Evolutionary conservation across 768 basidiomycete species (phyloP).

Genomic region (Tubosaeta sp.): DNA sequence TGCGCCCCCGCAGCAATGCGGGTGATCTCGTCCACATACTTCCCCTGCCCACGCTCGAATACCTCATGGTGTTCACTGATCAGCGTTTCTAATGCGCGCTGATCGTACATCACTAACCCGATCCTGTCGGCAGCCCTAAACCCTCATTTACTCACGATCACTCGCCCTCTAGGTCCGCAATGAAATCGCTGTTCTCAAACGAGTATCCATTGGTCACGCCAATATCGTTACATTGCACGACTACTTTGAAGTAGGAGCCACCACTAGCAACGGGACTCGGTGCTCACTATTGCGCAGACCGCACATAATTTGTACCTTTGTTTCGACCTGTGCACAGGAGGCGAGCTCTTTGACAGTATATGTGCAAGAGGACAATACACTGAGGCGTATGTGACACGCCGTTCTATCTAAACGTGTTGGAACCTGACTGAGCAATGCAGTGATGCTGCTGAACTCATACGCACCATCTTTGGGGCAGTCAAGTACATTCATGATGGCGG

Average conservation of each 20-base stretch:
- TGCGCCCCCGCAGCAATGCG: slow-evolving; percentile 3
- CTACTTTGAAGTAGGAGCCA: slow-evolving; percentile 77
- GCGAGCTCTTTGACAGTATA: slow-evolving; percentile 98
- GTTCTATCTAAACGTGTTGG: background rate
- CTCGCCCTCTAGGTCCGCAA: slow-evolving; percentile 73
- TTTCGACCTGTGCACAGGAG: slow-evolving; percentile 95
- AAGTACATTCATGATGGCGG: slow-evolving; percentile 88
- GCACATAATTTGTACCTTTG: slow-evolving; percentile 90
- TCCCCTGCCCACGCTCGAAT: slow-evolving; percentile 1
- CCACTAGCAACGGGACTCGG: background rate
- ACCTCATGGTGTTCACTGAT: slow-evolving; percentile 8
- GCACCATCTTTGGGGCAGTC: slow-evolving; percentile 83
- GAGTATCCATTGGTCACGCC: slow-evolving; percentile 81
- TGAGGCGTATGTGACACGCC: slow-evolving; percentile 63
- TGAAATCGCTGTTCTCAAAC: slow-evolving; percentile 93
- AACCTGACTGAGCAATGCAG: slow-evolving; percentile 40
- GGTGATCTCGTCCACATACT: background rate
- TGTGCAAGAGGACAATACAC: slow-evolving; percentile 97
- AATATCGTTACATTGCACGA: slow-evolving; percentile 95
- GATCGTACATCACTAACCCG: slow-evolving; percentile 11
- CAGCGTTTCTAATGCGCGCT: slow-evolving; percentile 2
- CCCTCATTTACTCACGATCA: slow-evolving; percentile 8
- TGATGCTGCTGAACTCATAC: slow-evolving; percentile 85
- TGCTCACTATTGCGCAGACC: slow-evolving; percentile 46
- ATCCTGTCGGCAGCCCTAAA: slow-evolving; percentile 7